Base-by-base conservation (phyloP, 306 rosid genomes). In the Adenanthera pavonina region DNA sequence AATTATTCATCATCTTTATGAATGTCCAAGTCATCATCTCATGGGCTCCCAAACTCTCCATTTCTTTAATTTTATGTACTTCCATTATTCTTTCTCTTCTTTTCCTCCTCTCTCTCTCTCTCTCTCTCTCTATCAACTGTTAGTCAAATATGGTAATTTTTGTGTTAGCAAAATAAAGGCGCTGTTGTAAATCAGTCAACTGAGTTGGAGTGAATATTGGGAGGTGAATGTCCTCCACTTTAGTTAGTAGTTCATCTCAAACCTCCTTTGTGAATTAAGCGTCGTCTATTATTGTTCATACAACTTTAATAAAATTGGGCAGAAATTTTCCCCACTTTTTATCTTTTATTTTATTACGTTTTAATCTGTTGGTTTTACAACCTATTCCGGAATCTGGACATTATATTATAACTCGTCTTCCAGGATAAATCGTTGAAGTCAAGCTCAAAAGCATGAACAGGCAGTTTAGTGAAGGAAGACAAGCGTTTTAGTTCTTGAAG, bases 361-460 rank as follows among this genome's bases (percentile, higher is more conserved):
- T 44, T 20, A 17, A 57, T 69, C 43, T 72, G 7, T 25, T 44
- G 56, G 2, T 25, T 25, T 59, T 20, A 25, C 30, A 38, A 11
- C 44, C 69, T 11, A 25, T 69, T 20, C 40, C 3, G 17, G 51
- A 44, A 6, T 19, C 14, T 74, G 20, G n/a, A 48, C 16, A 12
- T 77, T 65, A 82, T 34, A 54, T 59, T 77, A 46, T 67, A 68
- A 72, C 78, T 43, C 41, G 79, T 78, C 34, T 75, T 71, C 44
- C 83, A 87, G 88, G 90, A 84, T 70, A 72, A 34, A 38, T 84
- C 86, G 71, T 78, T 72, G 48, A 53, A 81, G 74, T 47, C 78
- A 51, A 69, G 78, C 74, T 7, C 8, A 14, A 41, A 64, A 49
- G 84, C 75, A 49, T 84, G 84, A 78, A 41, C 44, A 48, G 33